Percentiles rank a stretch among this genome's conserved stretches.
These are phyloP conservation scores for Metschnikowia lochheadii DNA, from an alignment of 805 yeast genomes.

Conservation along the genomic window DNA sequence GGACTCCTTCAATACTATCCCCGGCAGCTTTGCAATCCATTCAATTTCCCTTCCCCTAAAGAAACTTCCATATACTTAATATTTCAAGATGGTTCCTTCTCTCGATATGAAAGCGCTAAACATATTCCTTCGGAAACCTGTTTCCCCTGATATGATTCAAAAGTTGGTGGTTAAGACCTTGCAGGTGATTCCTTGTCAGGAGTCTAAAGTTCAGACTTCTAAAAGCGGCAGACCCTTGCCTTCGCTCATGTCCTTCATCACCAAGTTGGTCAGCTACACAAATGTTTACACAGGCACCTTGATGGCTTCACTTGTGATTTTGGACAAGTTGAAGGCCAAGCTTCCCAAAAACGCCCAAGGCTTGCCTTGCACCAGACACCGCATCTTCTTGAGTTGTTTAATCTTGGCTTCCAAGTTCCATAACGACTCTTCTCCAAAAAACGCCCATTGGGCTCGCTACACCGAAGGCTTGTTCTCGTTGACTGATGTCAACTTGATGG, in stretches of 20 bases:
- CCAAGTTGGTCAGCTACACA: conserved; percentile 66
- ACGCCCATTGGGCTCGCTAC: conserved; percentile 74
- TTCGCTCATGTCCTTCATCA: conserved; percentile 69
- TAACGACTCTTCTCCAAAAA: conserved; percentile 76
- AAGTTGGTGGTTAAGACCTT: conserved; percentile 62
- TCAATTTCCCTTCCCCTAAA: neutral
- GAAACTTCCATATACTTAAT: neutral
- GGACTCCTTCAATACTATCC: neutral
- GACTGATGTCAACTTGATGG: conserved; percentile 76
- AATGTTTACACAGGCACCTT: conserved; percentile 79
- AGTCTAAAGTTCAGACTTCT: conserved; percentile 27
- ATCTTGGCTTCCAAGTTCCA: conserved; percentile 70
- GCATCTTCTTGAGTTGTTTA: conserved; percentile 70
- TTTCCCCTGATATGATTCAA: conserved; percentile 70
- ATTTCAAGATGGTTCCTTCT: conserved; percentile 18
- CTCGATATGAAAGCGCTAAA: conserved; percentile 50
- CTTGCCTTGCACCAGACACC: conserved; percentile 73
- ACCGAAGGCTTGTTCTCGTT: conserved; percentile 67
- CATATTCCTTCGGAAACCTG: conserved; percentile 59
- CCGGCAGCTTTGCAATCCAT: neutral
- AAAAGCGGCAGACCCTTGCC: conserved; percentile 46
- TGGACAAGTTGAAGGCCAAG: conserved; percentile 55
- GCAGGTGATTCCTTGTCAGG: conserved; percentile 61
- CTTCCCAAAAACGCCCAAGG: conserved; percentile 73
- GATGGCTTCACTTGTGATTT: conserved; percentile 66